phyloP scores from a whole-genome alignment of 768 basidiomycete genomes.

The Trametes coccinea region DNA sequence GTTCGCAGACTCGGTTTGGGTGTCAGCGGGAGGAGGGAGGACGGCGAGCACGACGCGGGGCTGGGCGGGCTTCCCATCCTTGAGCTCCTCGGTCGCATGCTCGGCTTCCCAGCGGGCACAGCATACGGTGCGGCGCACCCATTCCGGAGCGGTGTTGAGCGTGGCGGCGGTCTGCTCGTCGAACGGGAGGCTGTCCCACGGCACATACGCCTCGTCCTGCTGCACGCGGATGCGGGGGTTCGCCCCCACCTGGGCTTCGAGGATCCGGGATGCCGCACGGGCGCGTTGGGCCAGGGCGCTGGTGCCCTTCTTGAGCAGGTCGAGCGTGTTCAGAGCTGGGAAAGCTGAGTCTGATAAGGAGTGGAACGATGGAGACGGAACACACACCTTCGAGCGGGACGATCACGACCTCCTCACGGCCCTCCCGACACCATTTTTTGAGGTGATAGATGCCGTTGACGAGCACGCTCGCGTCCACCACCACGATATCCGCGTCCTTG shows the following conservation, averaged over 20 bases:
- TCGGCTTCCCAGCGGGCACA: conserved; percentile 78
- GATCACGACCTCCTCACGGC: conserved; percentile 75
- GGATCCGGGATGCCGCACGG: conserved; percentile 82
- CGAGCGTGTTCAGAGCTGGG: conserved; percentile 85
- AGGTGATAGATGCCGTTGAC: conserved; percentile 76
- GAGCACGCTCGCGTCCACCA: conserved; percentile 82
- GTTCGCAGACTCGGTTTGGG: conserved; percentile 16
- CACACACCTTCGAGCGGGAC: conserved; percentile 82
- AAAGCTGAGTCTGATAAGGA: neutral
- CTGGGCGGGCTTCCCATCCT: conserved; percentile 18
- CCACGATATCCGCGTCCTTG: conserved; percentile 74
- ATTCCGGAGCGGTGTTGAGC: conserved; percentile 63
- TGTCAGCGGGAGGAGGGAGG: conserved; percentile 23
- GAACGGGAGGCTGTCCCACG: conserved; percentile 74
- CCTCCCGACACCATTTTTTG: conserved; percentile 80
- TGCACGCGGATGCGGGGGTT: conserved; percentile 83
- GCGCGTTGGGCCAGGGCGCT: conserved; percentile 78
- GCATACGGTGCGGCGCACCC: conserved; percentile 82
- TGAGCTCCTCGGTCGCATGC: conserved; percentile 41
- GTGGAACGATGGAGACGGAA: conserved; percentile 26
- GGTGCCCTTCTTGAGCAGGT: conserved; percentile 89
- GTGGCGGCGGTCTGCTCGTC: conserved; percentile 36
- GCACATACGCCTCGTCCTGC: conserved; percentile 78
- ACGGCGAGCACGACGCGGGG: conserved; percentile 68
- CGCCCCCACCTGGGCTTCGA: conserved; percentile 84